These are phyloP conservation scores for Solanum chaucha DNA, from an alignment of 257 asterid genomes.

Conservation along the genomic window DNA sequence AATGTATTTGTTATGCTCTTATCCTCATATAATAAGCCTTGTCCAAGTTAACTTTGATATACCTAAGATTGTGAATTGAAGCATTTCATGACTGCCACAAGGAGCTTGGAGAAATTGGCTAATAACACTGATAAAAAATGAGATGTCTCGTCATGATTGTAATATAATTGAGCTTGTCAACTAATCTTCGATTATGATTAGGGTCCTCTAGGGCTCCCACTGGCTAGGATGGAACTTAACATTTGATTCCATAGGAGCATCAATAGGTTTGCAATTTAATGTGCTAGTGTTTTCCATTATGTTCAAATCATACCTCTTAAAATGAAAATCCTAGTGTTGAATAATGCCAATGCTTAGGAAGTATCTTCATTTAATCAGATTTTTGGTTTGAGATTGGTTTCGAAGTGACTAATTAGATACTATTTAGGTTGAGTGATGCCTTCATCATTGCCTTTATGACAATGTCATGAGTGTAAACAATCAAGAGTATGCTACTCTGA, in stretches of 20 bases:
- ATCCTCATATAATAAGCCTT: neutral
- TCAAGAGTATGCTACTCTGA: neutral
- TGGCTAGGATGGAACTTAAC: neutral
- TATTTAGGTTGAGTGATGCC: neutral
- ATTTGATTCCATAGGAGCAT: neutral
- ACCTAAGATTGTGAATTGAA: neutral
- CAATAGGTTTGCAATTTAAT: neutral
- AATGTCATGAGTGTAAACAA: neutral
- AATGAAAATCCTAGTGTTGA: neutral
- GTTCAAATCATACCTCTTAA: neutral
- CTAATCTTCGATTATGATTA: neutral
- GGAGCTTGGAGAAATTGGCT: neutral
- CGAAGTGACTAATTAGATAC: neutral
- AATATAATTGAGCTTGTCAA: neutral
- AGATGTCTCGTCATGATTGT: neutral
- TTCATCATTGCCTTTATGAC: neutral
- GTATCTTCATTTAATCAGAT: neutral
- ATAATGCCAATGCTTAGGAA: neutral
- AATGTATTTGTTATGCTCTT: neutral
- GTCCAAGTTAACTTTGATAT: neutral
- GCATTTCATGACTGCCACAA: neutral
- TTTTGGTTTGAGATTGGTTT: neutral
- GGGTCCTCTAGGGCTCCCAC: neutral
- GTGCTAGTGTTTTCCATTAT: neutral
- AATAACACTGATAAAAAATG: neutral